Base-by-base conservation (phyloP, 164 flowering plant species). In the Euptelea pleiosperma region DNA sequence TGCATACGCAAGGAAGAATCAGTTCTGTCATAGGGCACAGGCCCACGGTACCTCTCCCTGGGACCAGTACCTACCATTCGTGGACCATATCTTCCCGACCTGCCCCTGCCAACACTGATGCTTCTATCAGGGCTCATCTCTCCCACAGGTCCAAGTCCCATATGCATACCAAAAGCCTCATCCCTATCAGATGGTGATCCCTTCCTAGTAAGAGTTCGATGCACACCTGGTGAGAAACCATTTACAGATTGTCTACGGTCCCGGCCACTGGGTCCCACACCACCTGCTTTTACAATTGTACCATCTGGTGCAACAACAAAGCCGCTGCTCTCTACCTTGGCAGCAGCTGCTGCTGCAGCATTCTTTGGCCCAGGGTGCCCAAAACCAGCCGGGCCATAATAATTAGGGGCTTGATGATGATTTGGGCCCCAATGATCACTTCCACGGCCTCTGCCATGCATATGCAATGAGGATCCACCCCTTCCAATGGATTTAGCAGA, bases 131-230 rank as follows among this genome's bases (percentile, higher is more conserved):
- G 70, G 54, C 62, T 69, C 29, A 66, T 62, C 41, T 70, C 70
- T 57, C 69, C 62, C n/a, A 33, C 57, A 11, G 58, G 31, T 22
- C 44, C 67, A 63, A 48, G 46, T 51, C 75, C 64, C 35, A 60
- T 12, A 35, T 54, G 61, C 51, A 61, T 62, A 40, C 64, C 62
- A 68, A 73, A 57, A 30, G 47, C 58, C 9, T 64, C 77, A 26
- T 74, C 76, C 49, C 78, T 62, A 15, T 75, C 75, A 26, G 52
- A 43, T 19, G 80, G 71, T 42, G 82, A 82, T 67, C 72, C 68
- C 37, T 68, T 64, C 49, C 79, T 65, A 7, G 22, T 45, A 35
- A 66, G 19, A 40, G 66, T 57, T 31, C 67, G 57, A 31, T 45
- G 72, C 25, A 42, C 49, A 41, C 66, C 57, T 21, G 49, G 69